A percentile compares a stretch with the other conserved stretches of the same genome.
These are phyloP conservation scores for Boeremia lycopersici DNA, from an alignment of 2,329 filamentous ascomycete genomes.

Conservation along the genomic window DNA sequence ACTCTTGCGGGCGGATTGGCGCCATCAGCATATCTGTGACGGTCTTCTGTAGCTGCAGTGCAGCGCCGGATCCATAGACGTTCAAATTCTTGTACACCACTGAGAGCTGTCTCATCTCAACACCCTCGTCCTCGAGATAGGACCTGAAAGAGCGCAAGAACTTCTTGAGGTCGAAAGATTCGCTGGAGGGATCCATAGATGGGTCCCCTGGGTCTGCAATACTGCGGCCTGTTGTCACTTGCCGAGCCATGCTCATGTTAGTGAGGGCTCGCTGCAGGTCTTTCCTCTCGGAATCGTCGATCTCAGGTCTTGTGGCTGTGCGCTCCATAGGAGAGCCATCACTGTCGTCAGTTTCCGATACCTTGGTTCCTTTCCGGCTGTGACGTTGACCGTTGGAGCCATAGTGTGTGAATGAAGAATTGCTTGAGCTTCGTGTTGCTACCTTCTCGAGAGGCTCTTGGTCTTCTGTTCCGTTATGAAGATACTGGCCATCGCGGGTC, in stretches of 20 bases:
- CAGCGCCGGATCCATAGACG: conserved; percentile 70
- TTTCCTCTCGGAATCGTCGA: conserved; percentile 32
- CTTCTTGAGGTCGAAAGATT: conserved; percentile 61
- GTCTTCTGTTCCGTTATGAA: conserved; percentile 17
- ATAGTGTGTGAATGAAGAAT: conserved; percentile 27
- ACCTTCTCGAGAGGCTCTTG: conserved; percentile 18
- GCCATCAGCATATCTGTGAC: conserved; percentile 65
- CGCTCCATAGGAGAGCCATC: conserved; percentile 20
- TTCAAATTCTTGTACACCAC: conserved; percentile 69
- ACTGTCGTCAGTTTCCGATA: conserved; percentile 9
- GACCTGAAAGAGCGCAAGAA: conserved; percentile 58
- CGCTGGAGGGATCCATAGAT: conserved; percentile 58
- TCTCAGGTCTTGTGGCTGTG: conserved; percentile 24
- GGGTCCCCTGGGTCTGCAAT: conserved; percentile 50
- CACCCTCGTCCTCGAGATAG: conserved; percentile 61
- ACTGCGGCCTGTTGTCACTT: conserved; percentile 24
- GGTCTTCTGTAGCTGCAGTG: conserved; percentile 71
- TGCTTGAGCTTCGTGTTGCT: conserved; percentile 21
- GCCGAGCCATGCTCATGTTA: conserved; percentile 29
- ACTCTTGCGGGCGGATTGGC: conserved; percentile 63
- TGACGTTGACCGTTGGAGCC: conserved; percentile 17
- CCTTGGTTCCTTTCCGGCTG: conserved; percentile 11
- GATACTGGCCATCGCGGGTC: neutral
- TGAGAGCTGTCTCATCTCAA: conserved; percentile 61
- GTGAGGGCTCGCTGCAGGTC: conserved; percentile 35